Conservation (phyloP, 1,284 basidiomycete genomes). For the Malassezia pachydermatis region DNA sequence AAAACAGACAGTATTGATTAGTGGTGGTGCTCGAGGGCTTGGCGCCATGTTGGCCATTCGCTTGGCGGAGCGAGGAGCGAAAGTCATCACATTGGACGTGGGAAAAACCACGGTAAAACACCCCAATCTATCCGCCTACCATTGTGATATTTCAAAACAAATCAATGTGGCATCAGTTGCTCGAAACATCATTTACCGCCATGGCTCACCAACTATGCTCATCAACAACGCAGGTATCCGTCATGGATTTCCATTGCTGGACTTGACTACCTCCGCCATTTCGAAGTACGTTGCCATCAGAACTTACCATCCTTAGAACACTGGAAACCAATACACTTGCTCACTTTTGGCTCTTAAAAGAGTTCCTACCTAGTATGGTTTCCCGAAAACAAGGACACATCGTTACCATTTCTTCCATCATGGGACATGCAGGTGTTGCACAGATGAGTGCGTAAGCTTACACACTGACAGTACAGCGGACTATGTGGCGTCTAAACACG, state of each 20-base stretch:
- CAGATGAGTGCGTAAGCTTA: conserved; percentile 62
- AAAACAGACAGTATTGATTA: conserved; percentile 29
- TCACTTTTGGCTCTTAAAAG: conserved; percentile 81
- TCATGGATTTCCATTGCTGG: conserved; percentile 73
- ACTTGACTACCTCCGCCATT: conserved; percentile 66
- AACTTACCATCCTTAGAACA: background rate
- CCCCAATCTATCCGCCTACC: conserved; percentile 25
- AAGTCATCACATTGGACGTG: conserved; percentile 69
- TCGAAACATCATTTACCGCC: conserved; percentile 3
- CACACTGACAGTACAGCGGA: conserved; percentile 18
- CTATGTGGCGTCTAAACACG: conserved; percentile 46
- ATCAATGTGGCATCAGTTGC: conserved; percentile 1
- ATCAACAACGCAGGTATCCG: conserved; percentile 95
- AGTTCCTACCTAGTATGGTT: conserved; percentile 84
- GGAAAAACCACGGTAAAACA: conserved; percentile 4
- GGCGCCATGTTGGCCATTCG: conserved; percentile 75
- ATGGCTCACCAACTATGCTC: conserved; percentile 57
- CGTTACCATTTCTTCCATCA: conserved; percentile 59
- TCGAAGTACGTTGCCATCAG: conserved; percentile 49
- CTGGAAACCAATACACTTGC: conserved; percentile 77
- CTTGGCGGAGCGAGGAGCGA: conserved; percentile 66
- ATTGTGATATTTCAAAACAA: conserved; percentile 26
- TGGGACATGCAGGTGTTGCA: conserved; percentile 64
- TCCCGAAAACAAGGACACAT: conserved; percentile 69
- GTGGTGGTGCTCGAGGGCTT: conserved; percentile 67